A percentile compares a stretch with the other conserved stretches of the same genome.
These are phyloP conservation scores for Phytophthora pini DNA, from an alignment of 352 stramenopile genomes.

Conservation along the genomic window DNA sequence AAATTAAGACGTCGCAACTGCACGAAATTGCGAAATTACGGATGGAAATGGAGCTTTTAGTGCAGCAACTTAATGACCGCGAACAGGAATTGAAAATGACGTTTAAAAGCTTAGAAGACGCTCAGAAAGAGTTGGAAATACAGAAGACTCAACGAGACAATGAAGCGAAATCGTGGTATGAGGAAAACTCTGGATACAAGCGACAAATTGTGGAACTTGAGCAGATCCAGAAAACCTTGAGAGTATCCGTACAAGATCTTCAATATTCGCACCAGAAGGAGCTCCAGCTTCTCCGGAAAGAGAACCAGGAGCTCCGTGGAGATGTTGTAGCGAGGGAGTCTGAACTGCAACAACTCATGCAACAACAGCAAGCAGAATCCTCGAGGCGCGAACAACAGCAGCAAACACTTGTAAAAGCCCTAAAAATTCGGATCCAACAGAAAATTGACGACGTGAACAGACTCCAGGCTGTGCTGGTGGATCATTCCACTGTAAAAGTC, in stretches of 20 bases:
- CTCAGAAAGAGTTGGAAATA: conserved; percentile 3
- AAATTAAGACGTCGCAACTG: conserved; percentile 4
- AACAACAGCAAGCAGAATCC: conserved; percentile 11
- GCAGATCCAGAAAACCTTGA: conserved; percentile 1
- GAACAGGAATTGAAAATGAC: conserved; percentile 14
- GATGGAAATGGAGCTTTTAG: conserved; percentile 5
- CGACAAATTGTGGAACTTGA: conserved; percentile 19
- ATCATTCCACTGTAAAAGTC: conserved; percentile 5
- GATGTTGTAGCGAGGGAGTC: conserved; percentile 7
- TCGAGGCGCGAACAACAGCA: conserved; percentile 11
- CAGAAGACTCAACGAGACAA: conserved; percentile 6
- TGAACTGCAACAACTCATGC: conserved; percentile 1
- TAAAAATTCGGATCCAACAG: conserved; percentile 23
- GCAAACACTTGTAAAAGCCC: conserved; percentile 20
- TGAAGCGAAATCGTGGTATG: conserved; percentile 3
- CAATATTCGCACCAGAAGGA: conserved; percentile 21
- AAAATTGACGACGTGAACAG: conserved; percentile 22
- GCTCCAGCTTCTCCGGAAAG: conserved; percentile 12
- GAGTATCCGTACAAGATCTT: conserved; percentile 3
- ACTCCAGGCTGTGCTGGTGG: conserved; percentile 2
- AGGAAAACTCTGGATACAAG: not conserved
- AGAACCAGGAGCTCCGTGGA: conserved; percentile 12
- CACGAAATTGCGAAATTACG: conserved; percentile 11
- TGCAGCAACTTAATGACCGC: conserved; percentile 8
- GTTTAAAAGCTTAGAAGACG: conserved; percentile 9